Evolutionary conservation across 2,329 filamentous ascomycete genomes (phyloP), one percentile per base, ranked within the genome.

Genomic region (Helotiales sp.): DNA sequence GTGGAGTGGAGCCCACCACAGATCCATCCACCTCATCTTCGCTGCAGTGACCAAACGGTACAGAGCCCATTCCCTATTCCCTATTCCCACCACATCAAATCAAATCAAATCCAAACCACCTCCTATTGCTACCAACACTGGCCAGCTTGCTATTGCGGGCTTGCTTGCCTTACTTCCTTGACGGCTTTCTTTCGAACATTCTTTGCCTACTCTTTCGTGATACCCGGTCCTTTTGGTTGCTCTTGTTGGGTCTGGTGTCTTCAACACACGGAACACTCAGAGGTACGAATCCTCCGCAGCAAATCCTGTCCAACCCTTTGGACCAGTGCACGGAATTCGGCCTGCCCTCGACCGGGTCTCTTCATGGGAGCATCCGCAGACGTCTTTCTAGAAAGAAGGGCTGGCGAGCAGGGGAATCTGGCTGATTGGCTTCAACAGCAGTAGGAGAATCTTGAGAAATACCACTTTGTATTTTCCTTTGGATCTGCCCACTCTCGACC

Each of bases 351-450:
- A 15, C 17, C 2, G 26, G n/a, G 17, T 10, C 7, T 52, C 30
- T 57, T 49, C 26, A 10, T 24, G 54, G 26, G 45, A 60, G 15
- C 50, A 30, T 17, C 3, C 11, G 43, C n/a, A 32, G 26, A 50
- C 49, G 50, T 50, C 49, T 55, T 17, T 22, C 8, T 58, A 7
- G 55, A 57, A 61, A n/a, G 34, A 47, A 65, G 52, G 54, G 49
- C 28, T 22, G 47, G 52, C 10, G 55, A 55, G 22, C 26, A 54
- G 34, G 66, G 66, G 63, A 61, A 54, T 61, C 52, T 72, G 65
- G 71, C 73, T 75, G 70, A 75, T 71, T 54, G 64, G 61, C 57
- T 67, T 40, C 58, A 69, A 65, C 52, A 65, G 61, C 11, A 71
- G 65, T 72, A 75, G 69, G 73, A 69, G 72, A 69, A 37, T 55